A percentile compares a stretch with the other conserved stretches of the same genome.
Conservation (phyloP, 805 yeast species). For the Kluyveromyces siamensis region DNA sequence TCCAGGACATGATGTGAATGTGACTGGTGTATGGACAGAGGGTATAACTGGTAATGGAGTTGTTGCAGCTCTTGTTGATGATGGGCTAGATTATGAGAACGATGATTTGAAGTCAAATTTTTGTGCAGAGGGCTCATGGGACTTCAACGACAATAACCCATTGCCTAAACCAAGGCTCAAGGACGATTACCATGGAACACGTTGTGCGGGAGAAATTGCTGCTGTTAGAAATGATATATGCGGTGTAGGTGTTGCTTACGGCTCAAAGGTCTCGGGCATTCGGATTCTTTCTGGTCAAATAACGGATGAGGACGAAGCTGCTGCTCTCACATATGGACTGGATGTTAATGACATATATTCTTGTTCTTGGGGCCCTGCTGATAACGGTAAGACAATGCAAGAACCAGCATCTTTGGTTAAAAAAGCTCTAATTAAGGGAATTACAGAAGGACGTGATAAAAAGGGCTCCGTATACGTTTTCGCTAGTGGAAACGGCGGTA, state of each 20-base stretch:
- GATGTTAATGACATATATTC: conserved; percentile 89
- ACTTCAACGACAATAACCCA: conserved; percentile 67
- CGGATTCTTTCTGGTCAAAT: conserved; percentile 78
- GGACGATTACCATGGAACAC: conserved; percentile 91
- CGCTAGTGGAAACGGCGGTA: conserved; percentile 93
- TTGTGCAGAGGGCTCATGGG: conserved; percentile 80
- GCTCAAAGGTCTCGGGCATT: conserved; percentile 79
- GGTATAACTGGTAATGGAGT: conserved; percentile 76
- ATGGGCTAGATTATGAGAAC: conserved; percentile 80
- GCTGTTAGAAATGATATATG: conserved; percentile 74
- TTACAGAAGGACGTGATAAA: conserved; percentile 67
- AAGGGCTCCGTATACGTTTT: conserved; percentile 88
- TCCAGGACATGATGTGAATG: conserved; percentile 82
- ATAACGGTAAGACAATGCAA: conserved; percentile 79
- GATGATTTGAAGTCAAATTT: conserved; percentile 65
- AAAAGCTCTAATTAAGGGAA: conserved; percentile 78
- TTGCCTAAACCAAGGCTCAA: conserved; percentile 71
- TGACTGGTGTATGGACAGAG: conserved; percentile 73
- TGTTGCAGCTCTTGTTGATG: conserved; percentile 86
- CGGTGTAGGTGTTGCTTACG: conserved; percentile 95
- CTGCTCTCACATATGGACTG: conserved; percentile 69
- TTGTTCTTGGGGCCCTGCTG: conserved; percentile 98
- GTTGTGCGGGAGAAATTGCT: conserved; percentile 97
- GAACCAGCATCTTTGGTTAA: conserved; percentile 74
- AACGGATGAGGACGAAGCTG: conserved; percentile 84